These are phyloP conservation scores for Cyclotella baltica DNA, from an alignment of 108 stramenopile species.

Conservation along the genomic window DNA sequence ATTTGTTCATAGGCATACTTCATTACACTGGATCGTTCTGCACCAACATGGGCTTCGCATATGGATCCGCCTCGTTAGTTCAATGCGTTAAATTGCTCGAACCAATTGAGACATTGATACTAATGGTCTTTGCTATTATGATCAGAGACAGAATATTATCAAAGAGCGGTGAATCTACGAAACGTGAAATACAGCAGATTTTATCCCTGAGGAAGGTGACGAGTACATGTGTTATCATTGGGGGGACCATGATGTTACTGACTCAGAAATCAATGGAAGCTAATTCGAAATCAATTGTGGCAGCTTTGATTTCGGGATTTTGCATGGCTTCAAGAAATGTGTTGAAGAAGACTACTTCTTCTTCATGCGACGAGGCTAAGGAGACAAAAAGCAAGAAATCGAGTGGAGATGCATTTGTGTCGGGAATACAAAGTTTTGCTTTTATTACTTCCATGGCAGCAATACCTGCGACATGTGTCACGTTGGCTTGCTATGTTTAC, in stretches of 20 bases:
- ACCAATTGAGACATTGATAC: constrained; percentile 62
- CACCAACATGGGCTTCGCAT: constrained; percentile 61
- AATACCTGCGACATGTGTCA: constrained; percentile 16
- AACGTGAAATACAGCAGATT: constrained; percentile 14
- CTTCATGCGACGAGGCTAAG: not conserved
- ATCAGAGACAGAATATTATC: not conserved
- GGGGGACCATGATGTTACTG: constrained; percentile 30
- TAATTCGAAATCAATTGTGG: constrained; percentile 11
- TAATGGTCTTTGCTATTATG: constrained; percentile 13
- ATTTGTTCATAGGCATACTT: constrained; percentile 29
- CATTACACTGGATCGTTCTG: constrained; percentile 53
- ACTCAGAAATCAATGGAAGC: constrained; percentile 27
- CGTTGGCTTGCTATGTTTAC: not conserved
- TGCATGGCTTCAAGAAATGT: constrained; percentile 36
- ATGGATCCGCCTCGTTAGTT: constrained; percentile 59
- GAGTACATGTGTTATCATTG: constrained; percentile 19
- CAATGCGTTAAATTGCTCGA: constrained; percentile 67
- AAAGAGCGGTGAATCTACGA: constrained; percentile 8
- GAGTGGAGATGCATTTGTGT: not conserved
- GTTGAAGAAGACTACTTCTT: constrained; percentile 15
- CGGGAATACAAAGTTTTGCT: constrained; percentile 28
- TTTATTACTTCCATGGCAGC: constrained; percentile 23
- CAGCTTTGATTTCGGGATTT: constrained; percentile 23
- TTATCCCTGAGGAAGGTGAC: constrained; percentile 20
- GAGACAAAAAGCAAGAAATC: not conserved